Conservation (phyloP, 257 asterid genomes). For the Agastache rugosa region DNA sequence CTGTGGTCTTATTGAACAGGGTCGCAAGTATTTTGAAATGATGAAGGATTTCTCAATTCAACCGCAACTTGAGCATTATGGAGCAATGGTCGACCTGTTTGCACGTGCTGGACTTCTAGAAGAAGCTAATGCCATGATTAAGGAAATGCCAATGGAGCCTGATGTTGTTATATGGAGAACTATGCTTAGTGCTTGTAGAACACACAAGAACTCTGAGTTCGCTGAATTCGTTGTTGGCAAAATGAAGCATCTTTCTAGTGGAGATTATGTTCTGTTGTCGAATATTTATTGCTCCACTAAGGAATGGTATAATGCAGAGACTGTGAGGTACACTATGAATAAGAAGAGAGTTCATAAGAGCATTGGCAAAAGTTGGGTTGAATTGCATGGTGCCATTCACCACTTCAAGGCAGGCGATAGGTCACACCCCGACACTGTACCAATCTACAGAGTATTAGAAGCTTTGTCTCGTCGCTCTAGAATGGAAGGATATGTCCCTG, state of each 20-base stretch:
- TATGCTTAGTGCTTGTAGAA: conserved; percentile 76
- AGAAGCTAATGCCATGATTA: conserved; percentile 62
- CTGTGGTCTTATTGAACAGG: conserved; percentile 71
- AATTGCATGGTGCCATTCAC: conserved; percentile 58
- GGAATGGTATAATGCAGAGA: conserved; percentile 73
- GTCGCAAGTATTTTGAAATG: conserved; percentile 55
- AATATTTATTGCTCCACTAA: conserved; percentile 67
- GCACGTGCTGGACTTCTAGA: conserved; percentile 72
- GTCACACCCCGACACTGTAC: conserved; percentile 61
- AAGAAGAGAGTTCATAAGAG: conserved; percentile 61
- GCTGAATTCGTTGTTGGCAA: conserved; percentile 56
- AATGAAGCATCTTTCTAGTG: conserved; percentile 62
- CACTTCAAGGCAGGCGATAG: conserved; percentile 68
- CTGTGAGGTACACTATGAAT: conserved; percentile 57
- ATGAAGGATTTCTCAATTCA: conserved; percentile 56
- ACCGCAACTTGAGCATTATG: conserved; percentile 85
- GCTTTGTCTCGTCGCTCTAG: conserved; percentile 53
- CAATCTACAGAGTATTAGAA: conserved; percentile 61
- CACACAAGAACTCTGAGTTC: conserved; percentile 58
- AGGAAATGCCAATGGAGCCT: conserved; percentile 72
- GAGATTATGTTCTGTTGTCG: conserved; percentile 72
- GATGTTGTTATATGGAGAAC: conserved; percentile 79
- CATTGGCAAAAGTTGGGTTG: conserved; percentile 81
- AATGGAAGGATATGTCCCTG: conserved; percentile 63
- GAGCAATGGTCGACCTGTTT: conserved; percentile 78